Conservation (phyloP, 257 asterid genomes). For the Schizonepeta tenuifolia region DNA sequence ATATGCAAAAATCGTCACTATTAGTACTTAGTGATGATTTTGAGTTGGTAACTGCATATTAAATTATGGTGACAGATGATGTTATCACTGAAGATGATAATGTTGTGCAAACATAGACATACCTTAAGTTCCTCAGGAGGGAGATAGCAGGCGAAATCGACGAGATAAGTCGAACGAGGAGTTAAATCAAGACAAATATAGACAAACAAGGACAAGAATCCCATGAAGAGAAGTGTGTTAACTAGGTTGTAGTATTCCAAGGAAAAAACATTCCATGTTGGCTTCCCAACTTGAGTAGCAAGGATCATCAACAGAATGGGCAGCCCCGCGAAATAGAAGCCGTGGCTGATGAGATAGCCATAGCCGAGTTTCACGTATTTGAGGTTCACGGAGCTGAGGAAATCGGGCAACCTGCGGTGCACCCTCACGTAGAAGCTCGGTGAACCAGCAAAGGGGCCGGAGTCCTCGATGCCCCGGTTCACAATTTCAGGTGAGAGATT, state of each 20-base stretch:
- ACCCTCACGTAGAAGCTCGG: conserved; percentile 53
- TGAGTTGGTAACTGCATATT: too few species aligned
- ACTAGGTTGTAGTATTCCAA: conserved; percentile 36
- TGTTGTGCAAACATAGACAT: not conserved
- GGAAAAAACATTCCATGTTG: conserved; percentile 42
- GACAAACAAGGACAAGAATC: conserved; percentile 41
- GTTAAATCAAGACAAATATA: conserved; percentile 44
- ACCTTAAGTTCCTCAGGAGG: conserved; percentile 73
- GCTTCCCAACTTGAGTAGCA: conserved; percentile 41
- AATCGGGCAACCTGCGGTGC: conserved; percentile 63
- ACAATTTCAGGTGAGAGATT: conserved; percentile 56
- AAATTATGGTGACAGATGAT: too few species aligned
- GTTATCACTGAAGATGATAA: too few species aligned
- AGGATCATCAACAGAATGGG: conserved; percentile 42
- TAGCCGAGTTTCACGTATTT: conserved; percentile 66
- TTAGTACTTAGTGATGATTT: too few species aligned
- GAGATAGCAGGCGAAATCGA: conserved; percentile 61
- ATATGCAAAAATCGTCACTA: too few species aligned
- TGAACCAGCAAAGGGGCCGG: conserved; percentile 59
- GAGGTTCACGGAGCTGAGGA: conserved; percentile 58
- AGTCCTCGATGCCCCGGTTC: conserved; percentile 48
- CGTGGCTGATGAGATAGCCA: conserved; percentile 55
- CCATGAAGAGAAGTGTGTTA: conserved; percentile 41
- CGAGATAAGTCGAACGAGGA: conserved; percentile 57
- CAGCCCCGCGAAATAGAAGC: conserved; percentile 39